A percentile compares a stretch with the other conserved stretches of the same genome.
Conservation (phyloP, 345 rosid species). For the Corchorus olitorius region DNA sequence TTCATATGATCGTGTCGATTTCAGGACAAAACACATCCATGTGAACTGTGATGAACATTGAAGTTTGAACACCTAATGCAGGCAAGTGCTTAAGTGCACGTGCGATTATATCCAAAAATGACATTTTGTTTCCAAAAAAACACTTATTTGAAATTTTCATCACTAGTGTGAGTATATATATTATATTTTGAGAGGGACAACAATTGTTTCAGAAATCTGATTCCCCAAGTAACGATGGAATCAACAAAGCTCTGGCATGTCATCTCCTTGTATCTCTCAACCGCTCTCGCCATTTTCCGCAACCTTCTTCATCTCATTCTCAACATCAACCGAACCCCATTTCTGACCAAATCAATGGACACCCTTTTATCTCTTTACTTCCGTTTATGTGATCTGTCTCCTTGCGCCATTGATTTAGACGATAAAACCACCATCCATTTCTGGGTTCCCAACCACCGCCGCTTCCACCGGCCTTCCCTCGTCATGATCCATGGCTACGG, state of each 20-base stretch:
- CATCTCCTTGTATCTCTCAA: constrained; percentile 23
- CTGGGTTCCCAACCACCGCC: constrained; percentile 59
- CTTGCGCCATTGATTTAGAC: constrained; percentile 58
- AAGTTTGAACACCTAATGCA: too few relatives aligned
- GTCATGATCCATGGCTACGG: constrained; percentile 79
- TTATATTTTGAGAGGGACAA: not conserved
- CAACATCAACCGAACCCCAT: constrained; percentile 18
- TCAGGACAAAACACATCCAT: too few relatives aligned
- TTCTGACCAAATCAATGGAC: constrained; percentile 43
- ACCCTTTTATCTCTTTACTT: constrained; percentile 46
- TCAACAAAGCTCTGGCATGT: constrained; percentile 18
- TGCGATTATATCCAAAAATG: too few relatives aligned
- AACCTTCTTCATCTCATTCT: not conserved
- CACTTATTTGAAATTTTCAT: too few relatives aligned
- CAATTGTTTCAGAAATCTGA: not conserved
- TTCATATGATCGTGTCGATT: too few relatives aligned
- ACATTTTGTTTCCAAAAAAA: too few relatives aligned
- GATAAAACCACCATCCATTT: constrained; percentile 62
- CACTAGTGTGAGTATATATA: too few relatives aligned
- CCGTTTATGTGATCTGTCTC: constrained; percentile 49
- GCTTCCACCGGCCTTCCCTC: constrained; percentile 38
- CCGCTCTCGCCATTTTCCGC: constrained; percentile 11
- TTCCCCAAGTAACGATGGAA: not conserved
- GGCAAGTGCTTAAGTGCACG: too few relatives aligned
- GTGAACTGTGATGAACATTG: too few relatives aligned